phyloP scores from a whole-genome alignment of 2,329 filamentous ascomycete genomes.

The Penicillium sp. region DNA sequence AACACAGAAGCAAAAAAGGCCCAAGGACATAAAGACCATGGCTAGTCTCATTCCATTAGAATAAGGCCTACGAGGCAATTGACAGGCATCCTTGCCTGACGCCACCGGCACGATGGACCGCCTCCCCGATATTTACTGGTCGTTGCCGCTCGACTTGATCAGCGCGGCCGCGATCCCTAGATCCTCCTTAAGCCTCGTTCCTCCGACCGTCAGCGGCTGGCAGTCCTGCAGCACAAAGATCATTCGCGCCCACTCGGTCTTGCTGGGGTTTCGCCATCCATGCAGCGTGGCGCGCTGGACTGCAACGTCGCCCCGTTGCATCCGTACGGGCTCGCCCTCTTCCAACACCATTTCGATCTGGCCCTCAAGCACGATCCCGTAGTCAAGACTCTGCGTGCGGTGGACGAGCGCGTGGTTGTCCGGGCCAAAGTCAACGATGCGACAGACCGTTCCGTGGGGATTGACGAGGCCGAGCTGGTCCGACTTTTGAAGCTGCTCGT shows the following conservation, averaged over 20 bases:
- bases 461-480: constrained; percentile 39
- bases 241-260: constrained; percentile 50
- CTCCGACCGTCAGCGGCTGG: constrained; percentile 22
- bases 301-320: constrained; percentile 54
- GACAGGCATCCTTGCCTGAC: too few relatives aligned
- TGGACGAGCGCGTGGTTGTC: constrained; percentile 49
- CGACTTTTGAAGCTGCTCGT: constrained; percentile 28
- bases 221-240: constrained; percentile 37
- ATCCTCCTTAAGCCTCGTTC: constrained; percentile 27
- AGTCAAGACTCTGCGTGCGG: constrained; percentile 55
- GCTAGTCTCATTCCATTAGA: too few relatives aligned
- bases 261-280: constrained; percentile 51
- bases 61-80: too few relatives aligned
- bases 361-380: constrained; percentile 56
- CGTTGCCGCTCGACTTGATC: constrained; percentile 18
- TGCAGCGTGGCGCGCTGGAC: constrained; percentile 58
- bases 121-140: too few relatives aligned
- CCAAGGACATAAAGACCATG: too few relatives aligned
- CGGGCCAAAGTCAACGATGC: constrained; percentile 51
- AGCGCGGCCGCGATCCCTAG: constrained; percentile 16
- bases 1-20: too few relatives aligned
- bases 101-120: too few relatives aligned
- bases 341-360: constrained; percentile 53
- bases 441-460: constrained; percentile 43
- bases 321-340: constrained; percentile 47